Conservation (phyloP, 225 moss, liverwort and hornwort species). For the Thuidium tamariscinum region DNA sequence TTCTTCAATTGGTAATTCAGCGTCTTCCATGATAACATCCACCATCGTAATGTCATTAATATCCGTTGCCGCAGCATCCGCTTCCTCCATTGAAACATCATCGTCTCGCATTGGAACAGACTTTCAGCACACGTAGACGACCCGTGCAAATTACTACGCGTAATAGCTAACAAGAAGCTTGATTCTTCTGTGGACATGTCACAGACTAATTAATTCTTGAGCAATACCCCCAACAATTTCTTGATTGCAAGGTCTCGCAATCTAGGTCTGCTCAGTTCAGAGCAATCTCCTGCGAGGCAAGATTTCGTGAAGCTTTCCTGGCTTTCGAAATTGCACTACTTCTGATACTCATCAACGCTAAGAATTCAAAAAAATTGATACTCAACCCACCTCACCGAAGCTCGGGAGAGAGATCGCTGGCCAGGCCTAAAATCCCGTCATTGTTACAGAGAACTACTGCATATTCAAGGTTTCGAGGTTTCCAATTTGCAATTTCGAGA, state of each 20-base stretch:
- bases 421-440: not conserved
- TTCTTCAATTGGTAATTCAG: not conserved
- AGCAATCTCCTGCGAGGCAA: not conserved
- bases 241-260: not conserved
- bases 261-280: not conserved
- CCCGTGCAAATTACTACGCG: not conserved
- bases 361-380: not conserved
- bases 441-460: not conserved
- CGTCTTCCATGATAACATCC: not conserved
- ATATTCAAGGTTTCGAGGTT: not conserved
- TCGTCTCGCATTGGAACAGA: not conserved
- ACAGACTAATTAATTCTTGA: not conserved
- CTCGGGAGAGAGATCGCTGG: not conserved
- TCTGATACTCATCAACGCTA: not conserved
- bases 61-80: not conserved
- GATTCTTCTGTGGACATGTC: not conserved
- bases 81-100: not conserved
- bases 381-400: not conserved
- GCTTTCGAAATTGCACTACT: too few species aligned
- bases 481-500: not conserved
- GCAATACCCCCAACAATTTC: not conserved
- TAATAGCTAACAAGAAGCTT: not conserved
- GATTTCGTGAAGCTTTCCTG: not conserved
- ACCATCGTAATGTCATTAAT: not conserved
- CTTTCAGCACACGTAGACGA: not conserved